Base-by-base conservation (phyloP, 2,329 filamentous ascomycete species). In the Ophiostoma ulmi region DNA sequence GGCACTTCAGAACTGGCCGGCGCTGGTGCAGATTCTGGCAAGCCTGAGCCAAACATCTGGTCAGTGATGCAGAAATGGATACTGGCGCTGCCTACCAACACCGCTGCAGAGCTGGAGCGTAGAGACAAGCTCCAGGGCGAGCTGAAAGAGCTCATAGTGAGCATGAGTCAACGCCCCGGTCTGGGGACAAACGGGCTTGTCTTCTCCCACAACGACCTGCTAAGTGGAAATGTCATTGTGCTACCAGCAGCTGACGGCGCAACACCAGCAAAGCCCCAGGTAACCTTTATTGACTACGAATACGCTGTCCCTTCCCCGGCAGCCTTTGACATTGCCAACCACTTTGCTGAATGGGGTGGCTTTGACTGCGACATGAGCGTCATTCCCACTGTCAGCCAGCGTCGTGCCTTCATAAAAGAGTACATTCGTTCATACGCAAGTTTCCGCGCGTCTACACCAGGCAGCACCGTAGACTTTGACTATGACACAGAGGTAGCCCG, bases 271-370 rank as follows among this genome's bases (percentile, higher is more conserved):
- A 22, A 41, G 13, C 26, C 38, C 39, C 69, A 74, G 70, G 90
- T 94, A 70, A 87, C 87, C 77, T 98, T 99, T 81, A 99, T 99
- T 79, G 95, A 99, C 81, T 99, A 98, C 83, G 95, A 99, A 80
- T 99, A 99, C 80, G 93, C 94, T 17, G 95, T 93, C 5, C 94
- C 95, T 2, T 94, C 94, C 0, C 94, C 94, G 1, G 93, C 94
- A 4, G 94, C 94, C 1, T 99, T 99, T 80, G 95, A 99, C 79
- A 89, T 99, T 75, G 91, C 94, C 68, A 99, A 99, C 81, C 95
- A 99, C 83, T 97, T 99, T 78, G 93, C 95, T 67, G 95, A 99
- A 81, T 99, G 95, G 94, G 94, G 91, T 72, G 95, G 95, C 71
- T 97, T 97, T 77, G 93, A 97, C 76, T 99, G 95, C 83, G 93